A percentile compares a stretch with the other conserved stretches of the same genome.
phyloP scores from a whole-genome alignment of 352 stramenopile genomes.

The Pythium biforme region DNA sequence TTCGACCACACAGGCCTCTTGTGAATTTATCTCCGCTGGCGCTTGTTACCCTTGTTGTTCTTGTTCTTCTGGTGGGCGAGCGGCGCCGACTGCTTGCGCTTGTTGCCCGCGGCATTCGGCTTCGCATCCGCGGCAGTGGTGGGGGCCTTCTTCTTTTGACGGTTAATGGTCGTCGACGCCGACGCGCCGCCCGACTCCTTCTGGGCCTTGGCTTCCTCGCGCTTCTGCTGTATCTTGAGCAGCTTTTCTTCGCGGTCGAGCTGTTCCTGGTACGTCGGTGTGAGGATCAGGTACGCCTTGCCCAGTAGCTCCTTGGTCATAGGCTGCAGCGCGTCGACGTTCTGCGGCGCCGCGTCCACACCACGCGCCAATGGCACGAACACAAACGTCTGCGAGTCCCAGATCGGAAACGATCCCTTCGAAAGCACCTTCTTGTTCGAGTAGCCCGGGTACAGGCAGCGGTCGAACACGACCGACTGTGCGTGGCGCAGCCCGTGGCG shows the following conservation, averaged over 20 bases:
- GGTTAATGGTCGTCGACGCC: slow-evolving; percentile 13
- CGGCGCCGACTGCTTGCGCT: slow-evolving; percentile 19
- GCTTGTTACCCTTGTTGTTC: slow-evolving; percentile 29
- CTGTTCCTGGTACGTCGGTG: slow-evolving; percentile 53
- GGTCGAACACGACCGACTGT: slow-evolving; percentile 92
- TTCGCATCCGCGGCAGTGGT: slow-evolving; percentile 11
- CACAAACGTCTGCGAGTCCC: slow-evolving; percentile 94
- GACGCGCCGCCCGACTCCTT: neutral
- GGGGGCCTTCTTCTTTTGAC: slow-evolving; percentile 26
- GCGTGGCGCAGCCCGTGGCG: slow-evolving; percentile 45
- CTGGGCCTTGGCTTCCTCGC: slow-evolving; percentile 22
- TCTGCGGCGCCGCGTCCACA: slow-evolving; percentile 17
- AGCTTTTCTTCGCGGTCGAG: slow-evolving; percentile 33
- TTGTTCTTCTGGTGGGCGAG: slow-evolving; percentile 45
- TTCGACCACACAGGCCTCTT: neutral
- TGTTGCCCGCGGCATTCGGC: slow-evolving; percentile 9
- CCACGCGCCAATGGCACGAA: slow-evolving; percentile 60
- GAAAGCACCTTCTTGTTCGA: slow-evolving; percentile 95
- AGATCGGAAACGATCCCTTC: slow-evolving; percentile 94
- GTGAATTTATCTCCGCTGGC: slow-evolving; percentile 25
- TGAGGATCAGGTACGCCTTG: slow-evolving; percentile 66
- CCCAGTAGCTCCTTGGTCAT: slow-evolving; percentile 65
- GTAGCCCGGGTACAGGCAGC: slow-evolving; percentile 91
- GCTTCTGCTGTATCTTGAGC: slow-evolving; percentile 35
- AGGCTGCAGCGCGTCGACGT: slow-evolving; percentile 27